Evolutionary conservation across 2,329 filamentous ascomycete genomes (phyloP), one percentile per base, ranked within the genome.

Genomic region (Grosmannia serpens): DNA sequence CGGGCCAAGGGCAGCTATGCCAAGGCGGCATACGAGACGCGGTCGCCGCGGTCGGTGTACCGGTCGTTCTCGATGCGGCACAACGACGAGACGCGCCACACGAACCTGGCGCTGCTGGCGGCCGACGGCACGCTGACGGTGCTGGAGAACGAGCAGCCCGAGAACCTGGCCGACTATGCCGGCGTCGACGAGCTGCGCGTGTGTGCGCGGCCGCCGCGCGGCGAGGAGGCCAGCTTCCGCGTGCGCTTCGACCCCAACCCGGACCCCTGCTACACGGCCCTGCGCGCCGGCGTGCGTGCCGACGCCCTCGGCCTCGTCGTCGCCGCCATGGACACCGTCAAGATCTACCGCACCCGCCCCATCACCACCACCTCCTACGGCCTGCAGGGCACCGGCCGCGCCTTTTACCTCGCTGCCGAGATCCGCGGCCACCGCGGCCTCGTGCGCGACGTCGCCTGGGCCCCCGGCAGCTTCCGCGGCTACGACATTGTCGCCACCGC

Each of bases 401-500:
- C 89, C 60, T 95, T 97, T 68, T 96, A 95, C 69, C 82, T 89
- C 9, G 91, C 91, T 0, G 85, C 86, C 24, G 87, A 91, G 67
- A 75, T 97, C 20, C 77, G 77, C 33, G 84, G 85, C 1, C 88
- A 96, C 65, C 79, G 82, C 9, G 85, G 86, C 1, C 78, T 97
- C 46, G 88, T 96, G 8, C 81, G 92, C 53, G 91, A 96, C 69
- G 82, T 96, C 1, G 86, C 89, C 2, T 99, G 94, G 94, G 90
- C 92, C 1, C 88, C 91, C 53, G 92, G 91, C 15, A 95, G 91
- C 63, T 90, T 95, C 66, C 78, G 91, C 46, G 92, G 92, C 1
- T 92, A 89, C 69, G 94, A 99, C 70, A 81, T 92, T 59, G 81
- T 97, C 65, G 94, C 92, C 3, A 95, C 91, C 7, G 92, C 91